Percentiles rank a stretch among this genome's conserved stretches.
Conservation (phyloP, 305 asterid species). For the Andrographis paniculata region DNA sequence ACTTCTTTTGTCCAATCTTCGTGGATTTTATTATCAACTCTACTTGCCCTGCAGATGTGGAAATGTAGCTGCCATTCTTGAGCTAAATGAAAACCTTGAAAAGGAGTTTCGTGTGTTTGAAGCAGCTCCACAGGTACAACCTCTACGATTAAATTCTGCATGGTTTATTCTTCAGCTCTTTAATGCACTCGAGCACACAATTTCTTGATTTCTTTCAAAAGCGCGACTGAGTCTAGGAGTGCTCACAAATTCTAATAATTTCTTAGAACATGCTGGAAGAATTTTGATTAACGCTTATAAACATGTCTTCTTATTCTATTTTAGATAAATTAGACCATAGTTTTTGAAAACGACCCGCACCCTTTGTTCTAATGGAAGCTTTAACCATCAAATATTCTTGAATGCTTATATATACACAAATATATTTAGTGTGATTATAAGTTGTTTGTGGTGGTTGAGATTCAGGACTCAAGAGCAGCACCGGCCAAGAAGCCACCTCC, state of each 20-base stretch:
- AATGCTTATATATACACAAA: no score
- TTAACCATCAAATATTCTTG: no score
- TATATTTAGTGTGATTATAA: no score
- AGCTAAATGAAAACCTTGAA: constrained; percentile 78
- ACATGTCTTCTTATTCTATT: no score
- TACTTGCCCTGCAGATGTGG: constrained; percentile 63
- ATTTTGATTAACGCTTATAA: no score
- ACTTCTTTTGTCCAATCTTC: constrained; percentile 7
- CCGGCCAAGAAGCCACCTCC: constrained; percentile 81
- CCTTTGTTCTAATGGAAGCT: no score
- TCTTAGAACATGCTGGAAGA: no score
- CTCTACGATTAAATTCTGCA: constrained; percentile 9
- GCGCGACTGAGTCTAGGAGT: no score
- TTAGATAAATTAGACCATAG: no score
- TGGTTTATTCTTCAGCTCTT: constrained; percentile 2
- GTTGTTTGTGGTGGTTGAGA: constrained; percentile 21
- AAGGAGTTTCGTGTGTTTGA: constrained; percentile 77
- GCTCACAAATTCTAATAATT: no score
- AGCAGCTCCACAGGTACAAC: constrained; percentile 88
- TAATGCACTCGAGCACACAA: not conserved
- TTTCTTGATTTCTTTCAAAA: not conserved
- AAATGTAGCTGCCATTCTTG: constrained; percentile 92
- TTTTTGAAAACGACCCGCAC: no score
- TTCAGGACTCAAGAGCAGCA: constrained; percentile 84
- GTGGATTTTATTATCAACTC: constrained; percentile 10